phyloP scores from a whole-genome alignment of 2,329 filamentous ascomycete genomes.

The Calonectria fujianensis region DNA sequence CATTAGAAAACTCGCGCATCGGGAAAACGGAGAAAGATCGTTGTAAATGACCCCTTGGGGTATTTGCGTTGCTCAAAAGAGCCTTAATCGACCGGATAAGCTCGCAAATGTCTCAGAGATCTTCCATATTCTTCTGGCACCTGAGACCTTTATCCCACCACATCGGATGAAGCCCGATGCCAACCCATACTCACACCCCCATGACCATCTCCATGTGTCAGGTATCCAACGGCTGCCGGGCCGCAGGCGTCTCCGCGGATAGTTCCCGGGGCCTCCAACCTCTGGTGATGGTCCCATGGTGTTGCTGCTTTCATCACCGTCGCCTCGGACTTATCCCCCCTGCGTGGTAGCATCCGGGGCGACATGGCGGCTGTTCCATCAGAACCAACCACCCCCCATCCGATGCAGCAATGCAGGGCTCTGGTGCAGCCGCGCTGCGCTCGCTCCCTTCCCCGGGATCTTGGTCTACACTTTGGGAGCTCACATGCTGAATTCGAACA shows the following conservation, averaged over 20 bases:
- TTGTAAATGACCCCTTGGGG: background rate
- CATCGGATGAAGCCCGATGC: constrained; percentile 30
- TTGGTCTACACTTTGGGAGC: constrained; percentile 9
- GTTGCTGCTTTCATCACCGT: constrained; percentile 3
- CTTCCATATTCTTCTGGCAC: constrained; percentile 11
- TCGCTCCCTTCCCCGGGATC: constrained; percentile 25
- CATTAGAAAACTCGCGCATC: constrained; percentile 32
- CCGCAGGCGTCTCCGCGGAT: constrained; percentile 24
- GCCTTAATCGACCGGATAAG: constrained; percentile 30
- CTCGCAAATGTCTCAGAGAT: constrained; percentile 28
- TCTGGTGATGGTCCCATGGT: constrained; percentile 8
- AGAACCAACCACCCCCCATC: background rate
- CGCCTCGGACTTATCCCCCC: background rate
- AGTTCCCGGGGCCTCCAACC: constrained; percentile 24
- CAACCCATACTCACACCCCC: background rate
- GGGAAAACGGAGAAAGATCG: constrained; percentile 36
- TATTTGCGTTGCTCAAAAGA: constrained; percentile 25
- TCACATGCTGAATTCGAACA: constrained; percentile 29
- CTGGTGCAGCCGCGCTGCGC: constrained; percentile 33
- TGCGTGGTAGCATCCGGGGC: background rate
- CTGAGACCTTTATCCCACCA: constrained; percentile 30
- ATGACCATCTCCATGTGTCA: constrained; percentile 39
- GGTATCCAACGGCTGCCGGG: constrained; percentile 33
- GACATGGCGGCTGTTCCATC: constrained; percentile 20
- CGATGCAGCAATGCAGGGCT: constrained; percentile 18